Evolutionary conservation across 768 basidiomycete genomes (phyloP).

Genomic region (Serendipita vermifera): DNA sequence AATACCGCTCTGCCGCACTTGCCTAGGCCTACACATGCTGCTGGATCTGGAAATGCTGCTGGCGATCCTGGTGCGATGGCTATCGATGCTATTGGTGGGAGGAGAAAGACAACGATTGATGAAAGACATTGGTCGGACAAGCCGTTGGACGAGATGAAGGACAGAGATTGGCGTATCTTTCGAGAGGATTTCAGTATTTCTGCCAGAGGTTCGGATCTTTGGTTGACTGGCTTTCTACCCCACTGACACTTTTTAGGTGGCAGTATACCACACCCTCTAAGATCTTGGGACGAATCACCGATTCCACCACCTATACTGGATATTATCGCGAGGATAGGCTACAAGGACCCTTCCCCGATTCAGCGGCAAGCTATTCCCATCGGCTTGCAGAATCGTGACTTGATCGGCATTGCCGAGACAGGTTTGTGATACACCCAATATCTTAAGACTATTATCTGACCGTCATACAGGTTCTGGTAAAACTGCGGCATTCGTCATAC

Average conservation of each 20-base stretch:
- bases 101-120: conserved; percentile 66
- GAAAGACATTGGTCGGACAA: conserved; percentile 99
- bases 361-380: conserved; percentile 99
- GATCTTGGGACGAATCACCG: conserved; percentile 79
- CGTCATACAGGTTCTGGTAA: conserved; percentile 75
- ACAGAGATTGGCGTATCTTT: conserved; percentile 98
- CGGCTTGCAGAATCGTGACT: conserved; percentile 87
- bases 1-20: neutral
- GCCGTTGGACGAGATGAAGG: conserved; percentile 81
- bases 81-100: conserved; percentile 62
- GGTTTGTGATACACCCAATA: conserved; percentile 40
- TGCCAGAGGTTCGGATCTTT: conserved; percentile 55
- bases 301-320: conserved; percentile 71
- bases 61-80: conserved; percentile 39
- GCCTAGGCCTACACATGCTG: neutral
- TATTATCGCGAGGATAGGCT: conserved; percentile 82
- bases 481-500: conserved; percentile 96
- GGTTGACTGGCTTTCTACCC: neutral
- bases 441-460: neutral
- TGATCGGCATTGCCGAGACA: conserved; percentile 98
- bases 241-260: conserved; percentile 44
- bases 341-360: conserved; percentile 94
- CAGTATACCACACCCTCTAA: conserved; percentile 81
- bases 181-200: conserved; percentile 96
- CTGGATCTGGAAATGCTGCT: neutral